Percentiles rank a stretch among this genome's conserved stretches.
These are phyloP conservation scores for Lojkania enalia DNA, from an alignment of 2,329 filamentous ascomycete species.

Conservation along the genomic window DNA sequence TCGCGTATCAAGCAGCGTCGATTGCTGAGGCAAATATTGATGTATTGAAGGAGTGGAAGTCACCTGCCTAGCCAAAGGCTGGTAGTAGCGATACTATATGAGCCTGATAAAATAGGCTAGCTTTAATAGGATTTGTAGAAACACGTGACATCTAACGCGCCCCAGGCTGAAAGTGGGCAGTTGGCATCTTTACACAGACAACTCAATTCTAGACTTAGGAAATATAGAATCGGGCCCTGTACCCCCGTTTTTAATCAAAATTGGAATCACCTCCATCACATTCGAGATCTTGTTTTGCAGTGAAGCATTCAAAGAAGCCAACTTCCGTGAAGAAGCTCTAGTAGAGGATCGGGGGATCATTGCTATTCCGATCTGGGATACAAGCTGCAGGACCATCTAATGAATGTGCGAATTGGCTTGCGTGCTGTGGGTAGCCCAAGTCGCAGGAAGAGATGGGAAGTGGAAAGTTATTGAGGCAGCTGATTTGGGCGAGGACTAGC, in stretches of 20 bases:
- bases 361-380: conserved; percentile 34
- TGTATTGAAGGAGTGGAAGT: too few relatives aligned
- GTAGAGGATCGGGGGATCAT: conserved; percentile 14
- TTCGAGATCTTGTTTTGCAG: conserved; percentile 31
- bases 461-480: conserved; percentile 25
- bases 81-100: too few relatives aligned
- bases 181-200: too few relatives aligned
- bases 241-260: conserved; percentile 30
- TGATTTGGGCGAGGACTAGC: conserved; percentile 1
- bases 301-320: conserved; percentile 21
- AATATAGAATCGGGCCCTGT: conserved; percentile 24
- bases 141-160: too few relatives aligned
- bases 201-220: conserved; percentile 29
- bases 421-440: conserved; percentile 22
- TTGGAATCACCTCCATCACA: conserved; percentile 7
- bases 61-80: too few relatives aligned
- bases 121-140: too few relatives aligned
- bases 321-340: conserved; percentile 13
- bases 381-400: conserved; percentile 22
- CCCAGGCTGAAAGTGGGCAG: too few relatives aligned
- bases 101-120: too few relatives aligned
- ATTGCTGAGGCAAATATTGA: too few relatives aligned
- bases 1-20: too few relatives aligned
- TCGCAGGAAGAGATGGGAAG: conserved; percentile 14
- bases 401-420: conserved; percentile 18